Base-by-base conservation (phyloP, 2,329 filamentous ascomycete species). In the Chrysoporthe cubensis region DNA sequence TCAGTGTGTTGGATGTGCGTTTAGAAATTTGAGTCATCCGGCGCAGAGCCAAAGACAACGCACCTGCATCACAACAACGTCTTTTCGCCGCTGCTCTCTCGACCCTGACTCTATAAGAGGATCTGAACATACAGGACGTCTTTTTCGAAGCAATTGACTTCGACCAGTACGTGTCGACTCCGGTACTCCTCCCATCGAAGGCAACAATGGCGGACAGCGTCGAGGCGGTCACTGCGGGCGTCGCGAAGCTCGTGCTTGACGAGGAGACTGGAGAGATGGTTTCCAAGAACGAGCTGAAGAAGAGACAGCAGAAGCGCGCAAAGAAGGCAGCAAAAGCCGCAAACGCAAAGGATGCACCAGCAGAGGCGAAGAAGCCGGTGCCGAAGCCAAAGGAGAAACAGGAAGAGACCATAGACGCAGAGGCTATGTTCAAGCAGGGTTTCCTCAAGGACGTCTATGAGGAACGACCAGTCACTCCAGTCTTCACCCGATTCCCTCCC, bases 391-490 rank as follows among this genome's bases (percentile, higher is more conserved):
- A 87, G 75, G 80, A 82, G 63, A 86, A 85, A 76, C 82, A 83
- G 43, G 80, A 70, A 42, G 69, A 69, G 21, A 62, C 66, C 32
- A 67, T 85, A 54, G 86, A 88, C 71, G 82, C 85, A 0, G 85
- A 92, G 70, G 83, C 86, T 71, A 94, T 94, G 87, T 95, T 94
- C 83, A 92, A 92, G 80, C 86, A 89, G 75, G 92, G 91, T 50
- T 95, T 93, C 80, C 84, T 94, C 46, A 83, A 85, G 63, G 88
- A 90, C 4, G 90, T 94, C 42, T 92, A 90, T 80, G 86, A 89
- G 70, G 87, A 91, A 78, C 85, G 88, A 61, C 89, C 89, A 1
- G 81, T 83, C 57, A 86, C 85, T 72, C 80, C 82, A 16, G 88
- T 90, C 26, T 79, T 90, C 61, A 94, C 91, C 4, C 88, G 91